These are phyloP conservation scores for Rutstroemia sp. DNA, from an alignment of 2,329 filamentous ascomycete species.

Conservation along the genomic window DNA sequence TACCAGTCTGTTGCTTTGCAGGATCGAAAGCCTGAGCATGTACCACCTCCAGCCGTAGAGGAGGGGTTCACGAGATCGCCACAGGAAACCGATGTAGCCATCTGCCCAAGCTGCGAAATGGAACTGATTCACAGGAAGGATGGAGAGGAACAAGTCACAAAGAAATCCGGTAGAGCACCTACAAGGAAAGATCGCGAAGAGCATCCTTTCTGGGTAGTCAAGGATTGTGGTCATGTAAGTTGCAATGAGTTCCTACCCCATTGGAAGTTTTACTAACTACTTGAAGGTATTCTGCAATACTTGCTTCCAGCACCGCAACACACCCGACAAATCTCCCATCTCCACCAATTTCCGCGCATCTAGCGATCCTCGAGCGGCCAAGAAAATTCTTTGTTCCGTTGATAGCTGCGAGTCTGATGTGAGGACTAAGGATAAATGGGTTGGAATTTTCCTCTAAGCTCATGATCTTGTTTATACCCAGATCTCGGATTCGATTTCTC, in stretches of 20 bases:
- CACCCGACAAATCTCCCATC: neutral
- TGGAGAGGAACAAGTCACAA: slow-evolving; percentile 31
- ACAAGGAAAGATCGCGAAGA: slow-evolving; percentile 50
- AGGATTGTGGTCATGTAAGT: slow-evolving; percentile 84
- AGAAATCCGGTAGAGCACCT: slow-evolving; percentile 38
- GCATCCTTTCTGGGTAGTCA: slow-evolving; percentile 87
- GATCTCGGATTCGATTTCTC: neutral
- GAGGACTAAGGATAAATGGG: slow-evolving; percentile 48
- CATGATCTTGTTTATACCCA: neutral
- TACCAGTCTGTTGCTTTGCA: slow-evolving; percentile 21
- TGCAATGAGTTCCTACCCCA: slow-evolving; percentile 1
- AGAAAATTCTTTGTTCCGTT: slow-evolving; percentile 41
- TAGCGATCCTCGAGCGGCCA: neutral
- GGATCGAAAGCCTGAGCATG: slow-evolving; percentile 24
- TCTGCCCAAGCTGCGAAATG: slow-evolving; percentile 81
- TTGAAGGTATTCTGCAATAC: slow-evolving; percentile 53
- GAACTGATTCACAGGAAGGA: slow-evolving; percentile 66
- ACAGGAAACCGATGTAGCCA: slow-evolving; percentile 60
- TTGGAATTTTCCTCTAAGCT: slow-evolving; percentile 45
- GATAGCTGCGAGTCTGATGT: slow-evolving; percentile 50
- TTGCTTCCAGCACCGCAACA: slow-evolving; percentile 49
- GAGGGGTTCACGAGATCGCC: slow-evolving; percentile 78
- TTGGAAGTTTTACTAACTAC: slow-evolving; percentile 18
- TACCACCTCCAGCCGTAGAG: slow-evolving; percentile 43
- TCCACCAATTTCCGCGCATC: neutral